Percentiles rank a stretch among this genome's conserved stretches.
phyloP scores from a whole-genome alignment of 1,284 basidiomycete species.

The Erythrobasidium hasegawianum region DNA sequence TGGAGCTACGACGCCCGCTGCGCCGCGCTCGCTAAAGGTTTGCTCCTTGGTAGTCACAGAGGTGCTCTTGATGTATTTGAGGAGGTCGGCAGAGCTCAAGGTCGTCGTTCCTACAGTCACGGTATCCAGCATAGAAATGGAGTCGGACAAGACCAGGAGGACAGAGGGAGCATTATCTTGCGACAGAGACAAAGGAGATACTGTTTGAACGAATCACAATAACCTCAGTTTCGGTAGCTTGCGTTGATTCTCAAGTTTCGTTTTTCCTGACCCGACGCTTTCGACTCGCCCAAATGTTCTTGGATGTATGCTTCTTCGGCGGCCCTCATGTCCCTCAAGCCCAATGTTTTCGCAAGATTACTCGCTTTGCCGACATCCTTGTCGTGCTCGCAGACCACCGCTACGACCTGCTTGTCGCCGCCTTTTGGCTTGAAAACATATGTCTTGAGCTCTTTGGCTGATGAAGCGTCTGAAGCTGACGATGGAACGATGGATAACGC shows the following conservation, averaged over 20 bases:
- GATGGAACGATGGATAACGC: constrained; percentile 14
- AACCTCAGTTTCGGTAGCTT: too few relatives aligned
- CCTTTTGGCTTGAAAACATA: constrained; percentile 46
- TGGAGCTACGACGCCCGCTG: constrained; percentile 34
- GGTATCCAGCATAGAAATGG: constrained; percentile 62
- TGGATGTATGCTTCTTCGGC: constrained; percentile 42
- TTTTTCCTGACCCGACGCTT: constrained; percentile 39
- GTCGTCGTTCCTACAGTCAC: constrained; percentile 61
- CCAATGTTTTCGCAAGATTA: constrained; percentile 42
- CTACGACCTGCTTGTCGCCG: constrained; percentile 41
- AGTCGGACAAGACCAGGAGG: constrained; percentile 69
- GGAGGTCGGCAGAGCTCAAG: constrained; percentile 68
- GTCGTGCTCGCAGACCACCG: constrained; percentile 41
- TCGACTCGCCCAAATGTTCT: constrained; percentile 40
- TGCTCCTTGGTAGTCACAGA: constrained; percentile 64
- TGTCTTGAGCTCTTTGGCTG: constrained; percentile 10
- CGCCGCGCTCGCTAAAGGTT: constrained; percentile 63
- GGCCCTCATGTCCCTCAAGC: constrained; percentile 47
- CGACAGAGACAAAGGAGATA: constrained; percentile 43
- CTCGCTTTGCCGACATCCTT: constrained; percentile 45
- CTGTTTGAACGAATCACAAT: constrained; percentile 36
- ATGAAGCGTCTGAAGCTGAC: not conserved
- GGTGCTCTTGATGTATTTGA: constrained; percentile 64
- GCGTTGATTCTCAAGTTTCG: too few relatives aligned
- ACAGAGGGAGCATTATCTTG: constrained; percentile 40